These are phyloP conservation scores for Casuarina cunninghamiana DNA, from an alignment of 306 rosid species.

Conservation along the genomic window DNA sequence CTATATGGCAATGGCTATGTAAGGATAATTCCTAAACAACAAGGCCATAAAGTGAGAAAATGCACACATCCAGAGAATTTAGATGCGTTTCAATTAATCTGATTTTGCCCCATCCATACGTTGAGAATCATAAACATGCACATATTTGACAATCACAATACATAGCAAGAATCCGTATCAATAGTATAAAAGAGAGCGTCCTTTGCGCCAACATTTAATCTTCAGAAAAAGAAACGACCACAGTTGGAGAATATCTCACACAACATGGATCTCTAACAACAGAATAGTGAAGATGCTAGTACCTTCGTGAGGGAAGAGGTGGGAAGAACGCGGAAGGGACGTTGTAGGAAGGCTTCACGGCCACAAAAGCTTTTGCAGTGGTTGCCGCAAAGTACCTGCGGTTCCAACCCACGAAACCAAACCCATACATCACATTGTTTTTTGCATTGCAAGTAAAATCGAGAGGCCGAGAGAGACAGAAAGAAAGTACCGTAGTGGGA, in stretches of 20 bases:
- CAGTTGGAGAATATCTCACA: not conserved
- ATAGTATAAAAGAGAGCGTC: not conserved
- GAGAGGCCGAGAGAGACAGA: not conserved
- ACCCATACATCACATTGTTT: conserved; percentile 11
- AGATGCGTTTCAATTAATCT: not conserved
- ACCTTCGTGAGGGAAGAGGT: conserved; percentile 51
- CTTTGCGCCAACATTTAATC: not conserved
- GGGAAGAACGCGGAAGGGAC: conserved; percentile 31
- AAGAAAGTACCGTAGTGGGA: conserved; percentile 45
- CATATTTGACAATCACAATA: too few species aligned
- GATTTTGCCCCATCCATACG: not conserved
- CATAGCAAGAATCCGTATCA: not conserved
- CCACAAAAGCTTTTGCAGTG: conserved; percentile 46
- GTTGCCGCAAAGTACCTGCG: conserved; percentile 51
- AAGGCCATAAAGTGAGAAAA: not conserved
- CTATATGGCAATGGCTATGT: not conserved
- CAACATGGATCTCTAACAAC: not conserved
- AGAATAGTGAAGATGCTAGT: not conserved
- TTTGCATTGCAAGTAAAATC: not conserved
- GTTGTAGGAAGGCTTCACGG: conserved; percentile 41
- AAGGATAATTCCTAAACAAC: not conserved
- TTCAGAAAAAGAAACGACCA: not conserved
- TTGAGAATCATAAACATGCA: not conserved
- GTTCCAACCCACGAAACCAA: conserved; percentile 13
- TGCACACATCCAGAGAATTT: not conserved